Conservation (phyloP, 2,329 filamentous ascomycete species). For the Xylaria sp. region DNA sequence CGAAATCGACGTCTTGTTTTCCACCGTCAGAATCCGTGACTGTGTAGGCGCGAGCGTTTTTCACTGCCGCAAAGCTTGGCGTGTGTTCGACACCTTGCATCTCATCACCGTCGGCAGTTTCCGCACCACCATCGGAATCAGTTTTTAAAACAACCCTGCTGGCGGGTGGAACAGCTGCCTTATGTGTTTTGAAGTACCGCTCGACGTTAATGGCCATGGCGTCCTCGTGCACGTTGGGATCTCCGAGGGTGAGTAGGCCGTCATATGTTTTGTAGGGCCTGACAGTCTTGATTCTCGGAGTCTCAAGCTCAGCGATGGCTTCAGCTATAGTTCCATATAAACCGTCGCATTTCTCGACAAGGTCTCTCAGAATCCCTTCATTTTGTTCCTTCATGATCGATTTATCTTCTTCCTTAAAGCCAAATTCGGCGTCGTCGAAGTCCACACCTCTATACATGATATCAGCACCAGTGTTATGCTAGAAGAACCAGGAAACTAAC, state of each 20-base stretch:
- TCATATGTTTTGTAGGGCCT: constrained; percentile 82
- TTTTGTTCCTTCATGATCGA: constrained; percentile 76
- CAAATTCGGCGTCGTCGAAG: constrained; percentile 90
- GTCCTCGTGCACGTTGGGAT: constrained; percentile 76
- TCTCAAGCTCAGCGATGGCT: constrained; percentile 81
- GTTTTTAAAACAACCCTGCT: constrained; percentile 74
- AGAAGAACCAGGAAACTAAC: constrained; percentile 61
- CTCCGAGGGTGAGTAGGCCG: constrained; percentile 81
- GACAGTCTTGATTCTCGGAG: constrained; percentile 79
- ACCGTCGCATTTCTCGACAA: constrained; percentile 76
- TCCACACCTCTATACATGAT: constrained; percentile 75
- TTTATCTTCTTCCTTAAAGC: constrained; percentile 93
- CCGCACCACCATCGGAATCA: constrained; percentile 57
- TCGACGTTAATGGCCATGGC: constrained; percentile 87
- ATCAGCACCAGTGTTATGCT: constrained; percentile 29
- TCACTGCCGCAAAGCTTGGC: constrained; percentile 72
- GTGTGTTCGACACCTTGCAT: constrained; percentile 61
- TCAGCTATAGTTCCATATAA: constrained; percentile 86
- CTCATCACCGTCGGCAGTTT: constrained; percentile 58
- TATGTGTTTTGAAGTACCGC: constrained; percentile 86
- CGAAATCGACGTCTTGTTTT: constrained; percentile 82
- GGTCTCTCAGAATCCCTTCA: constrained; percentile 71
- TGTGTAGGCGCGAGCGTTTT: constrained; percentile 80
- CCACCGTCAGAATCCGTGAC: constrained; percentile 80
- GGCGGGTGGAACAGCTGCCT: constrained; percentile 77